Evolutionary conservation across 2,329 filamentous ascomycete genomes (phyloP).

Genomic region (Diaporthe vexans): DNA sequence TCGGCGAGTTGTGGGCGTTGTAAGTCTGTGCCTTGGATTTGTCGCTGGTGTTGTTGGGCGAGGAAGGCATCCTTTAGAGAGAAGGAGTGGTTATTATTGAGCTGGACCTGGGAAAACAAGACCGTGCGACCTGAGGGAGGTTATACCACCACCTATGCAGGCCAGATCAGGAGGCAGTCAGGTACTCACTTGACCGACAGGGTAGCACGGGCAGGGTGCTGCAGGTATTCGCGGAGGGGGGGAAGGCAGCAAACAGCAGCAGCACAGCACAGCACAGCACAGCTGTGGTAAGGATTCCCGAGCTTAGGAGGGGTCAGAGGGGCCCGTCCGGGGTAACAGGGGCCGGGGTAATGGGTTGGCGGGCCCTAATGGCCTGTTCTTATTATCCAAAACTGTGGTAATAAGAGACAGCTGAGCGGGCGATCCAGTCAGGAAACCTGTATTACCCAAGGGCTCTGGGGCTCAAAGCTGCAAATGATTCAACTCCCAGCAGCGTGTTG

Average conservation of each 20-base stretch:
- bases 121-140: constrained; percentile 14
- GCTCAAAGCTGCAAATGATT: neutral
- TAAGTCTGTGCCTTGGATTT: constrained; percentile 15
- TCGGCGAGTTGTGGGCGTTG: constrained; percentile 54
- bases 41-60: constrained; percentile 46
- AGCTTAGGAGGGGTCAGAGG: constrained; percentile 32
- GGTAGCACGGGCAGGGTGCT: constrained; percentile 12
- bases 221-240: constrained; percentile 17
- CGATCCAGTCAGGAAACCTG: constrained; percentile 24
- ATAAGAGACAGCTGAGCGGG: neutral
- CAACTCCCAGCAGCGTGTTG: neutral
- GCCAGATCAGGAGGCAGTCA: constrained; percentile 27
- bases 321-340: constrained; percentile 34
- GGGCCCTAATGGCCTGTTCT: constrained; percentile 14
- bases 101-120: constrained; percentile 10
- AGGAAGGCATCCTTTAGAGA: constrained; percentile 82
- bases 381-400: constrained; percentile 28
- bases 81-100: constrained; percentile 28
- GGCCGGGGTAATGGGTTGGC: constrained; percentile 17
- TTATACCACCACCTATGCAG: constrained; percentile 5
- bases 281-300: constrained; percentile 18
- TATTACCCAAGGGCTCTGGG: neutral
- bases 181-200: constrained; percentile 27
- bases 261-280: constrained; percentile 9
- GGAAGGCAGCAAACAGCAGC: neutral